A percentile compares a stretch with the other conserved stretches of the same genome.
phyloP scores from a whole-genome alignment of 2,329 filamentous ascomycete genomes.

The Fusarium sp. region DNA sequence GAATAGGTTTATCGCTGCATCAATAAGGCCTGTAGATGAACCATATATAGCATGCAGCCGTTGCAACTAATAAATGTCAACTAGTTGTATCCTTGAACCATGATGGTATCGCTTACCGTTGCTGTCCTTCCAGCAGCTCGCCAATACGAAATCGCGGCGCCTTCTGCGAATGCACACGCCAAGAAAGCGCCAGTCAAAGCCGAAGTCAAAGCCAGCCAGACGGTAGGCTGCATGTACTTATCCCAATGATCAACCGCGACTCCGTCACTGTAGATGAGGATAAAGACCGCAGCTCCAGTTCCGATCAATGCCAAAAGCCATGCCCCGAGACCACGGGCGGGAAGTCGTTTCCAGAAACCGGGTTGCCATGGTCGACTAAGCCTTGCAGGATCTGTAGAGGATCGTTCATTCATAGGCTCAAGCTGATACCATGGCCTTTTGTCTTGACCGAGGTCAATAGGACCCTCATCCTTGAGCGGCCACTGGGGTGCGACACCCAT shows the following conservation, averaged over 20 bases:
- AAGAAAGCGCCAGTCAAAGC: constrained; percentile 35
- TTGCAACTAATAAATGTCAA: constrained; percentile 13
- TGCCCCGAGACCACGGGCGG: constrained; percentile 28
- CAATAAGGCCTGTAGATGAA: constrained; percentile 33
- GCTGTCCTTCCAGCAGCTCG: constrained; percentile 30
- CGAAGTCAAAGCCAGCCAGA: constrained; percentile 39
- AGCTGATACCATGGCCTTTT: constrained; percentile 30
- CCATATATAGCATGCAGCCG: constrained; percentile 33
- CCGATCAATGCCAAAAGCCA: constrained; percentile 32
- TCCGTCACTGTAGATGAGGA: constrained; percentile 33
- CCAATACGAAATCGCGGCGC: constrained; percentile 39
- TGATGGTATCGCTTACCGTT: constrained; percentile 20
- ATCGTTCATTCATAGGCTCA: constrained; percentile 9
- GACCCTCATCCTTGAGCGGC: constrained; percentile 27
- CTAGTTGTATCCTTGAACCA: accelerated
- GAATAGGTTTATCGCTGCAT: constrained; percentile 28
- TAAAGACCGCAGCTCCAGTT: constrained; percentile 25
- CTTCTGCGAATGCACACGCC: constrained; percentile 35
- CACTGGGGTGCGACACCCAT: constrained; percentile 10
- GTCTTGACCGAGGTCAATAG: not conserved
- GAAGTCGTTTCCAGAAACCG: constrained; percentile 36
- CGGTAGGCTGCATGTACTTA: constrained; percentile 32
- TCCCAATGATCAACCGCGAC: constrained; percentile 35
- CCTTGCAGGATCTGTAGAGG: constrained; percentile 11
- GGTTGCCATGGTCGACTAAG: constrained; percentile 37